These are phyloP conservation scores for Penicillium mononematosum DNA, from an alignment of 495 filamentous ascomycete species.

Conservation along the genomic window DNA sequence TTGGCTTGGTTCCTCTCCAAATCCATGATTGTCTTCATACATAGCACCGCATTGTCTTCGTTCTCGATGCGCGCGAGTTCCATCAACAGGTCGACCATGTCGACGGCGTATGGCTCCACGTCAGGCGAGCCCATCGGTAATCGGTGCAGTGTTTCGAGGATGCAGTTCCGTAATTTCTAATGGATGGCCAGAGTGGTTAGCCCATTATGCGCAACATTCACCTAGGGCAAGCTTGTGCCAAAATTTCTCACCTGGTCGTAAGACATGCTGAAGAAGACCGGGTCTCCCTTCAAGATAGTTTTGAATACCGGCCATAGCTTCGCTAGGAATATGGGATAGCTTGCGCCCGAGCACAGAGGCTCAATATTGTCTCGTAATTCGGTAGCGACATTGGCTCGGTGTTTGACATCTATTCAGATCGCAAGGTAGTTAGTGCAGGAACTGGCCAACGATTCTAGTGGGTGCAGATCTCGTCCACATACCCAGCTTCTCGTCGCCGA, in stretches of 20 bases:
- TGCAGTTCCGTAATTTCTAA: constrained; percentile 83
- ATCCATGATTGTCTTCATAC: constrained; percentile 97
- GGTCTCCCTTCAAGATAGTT: constrained; percentile 77
- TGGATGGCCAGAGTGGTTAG: constrained; percentile 17
- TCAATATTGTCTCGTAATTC: constrained; percentile 86
- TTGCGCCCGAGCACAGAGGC: constrained; percentile 58
- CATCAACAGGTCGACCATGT: constrained; percentile 88
- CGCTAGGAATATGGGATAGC: constrained; percentile 74
- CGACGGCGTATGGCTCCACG: constrained; percentile 80
- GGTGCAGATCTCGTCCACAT: constrained; percentile 23
- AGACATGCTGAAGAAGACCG: constrained; percentile 86
- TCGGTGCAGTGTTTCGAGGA: constrained; percentile 92
- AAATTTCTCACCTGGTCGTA: constrained; percentile 67
- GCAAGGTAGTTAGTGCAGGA: constrained; percentile 10
- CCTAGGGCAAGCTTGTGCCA: constrained; percentile 2
- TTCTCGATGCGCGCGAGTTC: constrained; percentile 85
- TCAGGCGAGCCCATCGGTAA: constrained; percentile 79
- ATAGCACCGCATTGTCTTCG: constrained; percentile 96
- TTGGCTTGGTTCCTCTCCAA: constrained; percentile 89
- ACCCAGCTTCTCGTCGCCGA: constrained; percentile 61
- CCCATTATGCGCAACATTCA: neutral
- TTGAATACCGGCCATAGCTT: constrained; percentile 89
- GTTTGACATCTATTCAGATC: constrained; percentile 61
- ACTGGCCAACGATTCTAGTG: neutral
- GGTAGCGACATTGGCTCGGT: constrained; percentile 71